These are phyloP conservation scores for Monosporascus sp. DNA, from an alignment of 2,329 filamentous ascomycete genomes.

Conservation along the genomic window DNA sequence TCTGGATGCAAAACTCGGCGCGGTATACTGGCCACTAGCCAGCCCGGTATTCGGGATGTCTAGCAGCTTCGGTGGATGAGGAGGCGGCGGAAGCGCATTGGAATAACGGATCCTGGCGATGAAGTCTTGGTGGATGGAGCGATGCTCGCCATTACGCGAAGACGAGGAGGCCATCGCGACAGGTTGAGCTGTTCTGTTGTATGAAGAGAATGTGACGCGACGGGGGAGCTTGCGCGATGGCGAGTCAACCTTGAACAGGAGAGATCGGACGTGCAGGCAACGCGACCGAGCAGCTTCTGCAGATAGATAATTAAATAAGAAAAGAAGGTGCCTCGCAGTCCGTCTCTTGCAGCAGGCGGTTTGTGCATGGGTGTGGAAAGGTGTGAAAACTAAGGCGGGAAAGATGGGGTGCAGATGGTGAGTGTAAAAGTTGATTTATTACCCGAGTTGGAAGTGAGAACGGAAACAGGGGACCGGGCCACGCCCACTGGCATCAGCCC, in stretches of 20 bases:
- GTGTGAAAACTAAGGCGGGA: background rate
- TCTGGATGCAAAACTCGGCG: conserved; percentile 81
- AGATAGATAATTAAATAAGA: background rate
- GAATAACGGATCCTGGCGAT: conserved; percentile 93
- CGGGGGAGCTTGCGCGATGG: background rate
- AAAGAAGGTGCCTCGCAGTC: background rate
- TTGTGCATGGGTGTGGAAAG: too few species aligned
- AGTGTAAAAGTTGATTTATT: too few species aligned
- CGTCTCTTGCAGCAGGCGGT: background rate
- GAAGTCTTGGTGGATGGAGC: conserved; percentile 84
- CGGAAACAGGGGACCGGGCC: too few species aligned
- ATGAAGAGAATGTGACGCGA: background rate
- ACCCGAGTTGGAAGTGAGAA: too few species aligned
- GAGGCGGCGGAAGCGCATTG: conserved; percentile 90
- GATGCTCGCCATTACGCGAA: conserved; percentile 43
- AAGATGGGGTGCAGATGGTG: background rate
- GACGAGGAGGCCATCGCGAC: conserved; percentile 37
- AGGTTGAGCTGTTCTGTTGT: background rate
- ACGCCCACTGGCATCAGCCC: too few species aligned
- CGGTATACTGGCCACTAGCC: conserved; percentile 81
- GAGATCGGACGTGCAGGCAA: background rate
- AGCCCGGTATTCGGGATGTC: conserved; percentile 94
- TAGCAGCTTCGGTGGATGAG: conserved; percentile 91
- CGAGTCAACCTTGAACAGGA: background rate
- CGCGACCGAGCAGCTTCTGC: background rate